Conservation (phyloP, 1,284 basidiomycete genomes). For the Abortiporus biennis region DNA sequence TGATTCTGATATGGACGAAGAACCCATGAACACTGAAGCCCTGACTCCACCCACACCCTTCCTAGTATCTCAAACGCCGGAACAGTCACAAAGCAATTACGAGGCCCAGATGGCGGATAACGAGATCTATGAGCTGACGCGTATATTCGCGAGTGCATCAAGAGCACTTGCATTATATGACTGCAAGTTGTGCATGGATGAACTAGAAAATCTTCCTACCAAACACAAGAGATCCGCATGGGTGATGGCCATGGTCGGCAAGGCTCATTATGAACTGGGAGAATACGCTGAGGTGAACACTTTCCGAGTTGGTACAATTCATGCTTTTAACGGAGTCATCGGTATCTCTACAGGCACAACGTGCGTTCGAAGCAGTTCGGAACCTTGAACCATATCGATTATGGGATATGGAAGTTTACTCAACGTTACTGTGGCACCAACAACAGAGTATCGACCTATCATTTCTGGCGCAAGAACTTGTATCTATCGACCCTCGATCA, state of each 20-base stretch:
- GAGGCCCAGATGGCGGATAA: constrained; percentile 72
- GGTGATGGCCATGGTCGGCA: constrained; percentile 77
- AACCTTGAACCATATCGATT: constrained; percentile 80
- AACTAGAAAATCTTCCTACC: constrained; percentile 72
- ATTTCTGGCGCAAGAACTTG: constrained; percentile 84
- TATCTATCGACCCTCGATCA: constrained; percentile 74
- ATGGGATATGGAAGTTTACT: constrained; percentile 90
- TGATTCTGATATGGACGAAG: constrained; percentile 69
- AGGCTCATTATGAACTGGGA: constrained; percentile 82
- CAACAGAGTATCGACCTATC: constrained; percentile 78
- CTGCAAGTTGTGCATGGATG: constrained; percentile 65
- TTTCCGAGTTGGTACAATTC: neutral
- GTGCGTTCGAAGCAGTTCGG: constrained; percentile 78
- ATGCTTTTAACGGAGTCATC: constrained; percentile 1
- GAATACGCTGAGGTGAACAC: constrained; percentile 79
- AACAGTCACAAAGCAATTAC: constrained; percentile 56
- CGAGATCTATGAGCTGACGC: constrained; percentile 77
- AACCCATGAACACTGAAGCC: constrained; percentile 26
- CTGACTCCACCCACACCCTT: constrained; percentile 33
- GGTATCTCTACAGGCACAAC: constrained; percentile 58
- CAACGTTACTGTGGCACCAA: constrained; percentile 91
- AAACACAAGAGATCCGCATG: constrained; percentile 71
- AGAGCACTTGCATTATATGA: constrained; percentile 72
- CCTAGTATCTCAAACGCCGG: constrained; percentile 45
- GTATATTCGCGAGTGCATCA: constrained; percentile 75